Conservation (phyloP, 495 filamentous ascomycete genomes). For the Hypoxylon fuscum region DNA sequence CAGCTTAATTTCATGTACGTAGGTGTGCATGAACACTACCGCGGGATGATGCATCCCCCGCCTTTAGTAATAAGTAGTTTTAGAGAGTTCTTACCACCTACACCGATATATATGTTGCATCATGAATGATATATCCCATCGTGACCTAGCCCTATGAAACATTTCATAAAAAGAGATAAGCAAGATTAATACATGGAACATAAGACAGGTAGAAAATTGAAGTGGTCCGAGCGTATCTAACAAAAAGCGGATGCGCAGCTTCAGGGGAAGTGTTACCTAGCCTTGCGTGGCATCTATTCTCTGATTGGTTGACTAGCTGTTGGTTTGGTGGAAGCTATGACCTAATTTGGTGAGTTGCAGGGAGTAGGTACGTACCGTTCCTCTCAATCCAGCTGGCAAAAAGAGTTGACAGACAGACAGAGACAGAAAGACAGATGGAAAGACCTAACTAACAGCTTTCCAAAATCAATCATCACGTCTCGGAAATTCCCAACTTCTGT, state of each 20-base stretch:
- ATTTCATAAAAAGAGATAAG: too few species aligned
- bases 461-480: conserved; percentile 36
- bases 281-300: conserved; percentile 14
- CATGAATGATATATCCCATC: too few species aligned
- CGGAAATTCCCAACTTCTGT: conserved; percentile 22
- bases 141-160: too few species aligned
- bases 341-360: conserved; percentile 19
- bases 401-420: too few species aligned
- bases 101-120: too few species aligned
- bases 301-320: conserved; percentile 24
- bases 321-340: conserved; percentile 28
- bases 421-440: too few species aligned
- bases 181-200: too few species aligned
- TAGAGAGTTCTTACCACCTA: too few species aligned
- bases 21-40: not conserved
- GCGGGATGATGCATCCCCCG: too few species aligned
- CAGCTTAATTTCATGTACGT: not conserved
- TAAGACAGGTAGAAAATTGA: too few species aligned
- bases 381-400: not conserved
- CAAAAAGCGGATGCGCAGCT: conserved; percentile 16
- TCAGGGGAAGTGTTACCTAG: conserved; percentile 26
- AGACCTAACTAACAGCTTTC: conserved; percentile 31
- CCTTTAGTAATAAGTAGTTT: too few species aligned
- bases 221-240: too few species aligned
- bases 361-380: conserved; percentile 4